Base-by-base conservation (phyloP, 345 rosid genomes). In the Balakata baccata region DNA sequence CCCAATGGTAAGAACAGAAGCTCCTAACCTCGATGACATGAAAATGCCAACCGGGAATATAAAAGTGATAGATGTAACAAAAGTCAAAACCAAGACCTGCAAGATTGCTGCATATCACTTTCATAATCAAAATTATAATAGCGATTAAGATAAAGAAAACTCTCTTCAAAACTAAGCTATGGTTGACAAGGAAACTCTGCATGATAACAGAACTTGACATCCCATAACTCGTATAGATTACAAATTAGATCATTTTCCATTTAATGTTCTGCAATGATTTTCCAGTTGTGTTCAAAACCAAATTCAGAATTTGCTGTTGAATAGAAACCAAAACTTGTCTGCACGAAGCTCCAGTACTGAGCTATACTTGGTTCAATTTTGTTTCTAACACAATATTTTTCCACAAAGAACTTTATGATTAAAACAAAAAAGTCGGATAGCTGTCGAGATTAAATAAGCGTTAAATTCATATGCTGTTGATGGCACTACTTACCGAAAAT, bases 1-100 rank as follows among this genome's bases (percentile, higher is more conserved):
- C 18, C 94, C 94, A 38, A 88, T 79, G 37, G 74, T 85, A 29
- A 91, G 92, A 71, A 91, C 84, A 75, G 92, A 91, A 75, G 92
- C 88, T 73, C 92, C 90, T 74, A 90, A 80, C 93, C 92, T 87
- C 12, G 93, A 89, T 29, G 93, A 89, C 90, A 86, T 89, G 78
- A 88, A 89, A 50, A 89, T 80, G 47, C 97, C 94, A 69, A 84
- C 89, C 62, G 88, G 53, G 75, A 91, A 87, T 73, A 89, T 89
- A 76, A 89, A 91, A 69, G 90, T 78, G 76, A 91, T 87, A 6
- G 91, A 91, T n/a, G 92, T 91, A 63, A 87, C 74, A 74, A n/a
- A n/a, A n/a, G n/a, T n/a, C n/a, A n/a, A 91, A 91, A 20, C 97
- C 92, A 62, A 88, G 89, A 67, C 95, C 95, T 87, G 81, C 72